A percentile compares a stretch with the other conserved stretches of the same genome.
phyloP scores from a whole-genome alignment of 2,329 filamentous ascomycete species.

The Penicillium crustosum region DNA sequence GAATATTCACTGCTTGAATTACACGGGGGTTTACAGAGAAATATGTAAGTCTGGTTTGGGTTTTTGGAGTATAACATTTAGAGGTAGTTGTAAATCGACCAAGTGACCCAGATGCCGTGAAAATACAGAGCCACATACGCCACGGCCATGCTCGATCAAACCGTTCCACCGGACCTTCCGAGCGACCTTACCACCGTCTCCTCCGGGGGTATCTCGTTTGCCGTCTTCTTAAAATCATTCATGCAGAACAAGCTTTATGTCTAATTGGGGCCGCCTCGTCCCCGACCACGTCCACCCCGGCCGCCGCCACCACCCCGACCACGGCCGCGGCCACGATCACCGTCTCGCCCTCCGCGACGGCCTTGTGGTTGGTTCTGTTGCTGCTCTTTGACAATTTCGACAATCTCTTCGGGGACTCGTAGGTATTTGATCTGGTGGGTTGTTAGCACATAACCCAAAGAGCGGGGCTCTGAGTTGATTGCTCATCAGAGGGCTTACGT shows the following conservation, averaged over 20 bases:
- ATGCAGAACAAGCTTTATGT: conserved; percentile 16
- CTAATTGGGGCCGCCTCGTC: conserved; percentile 37
- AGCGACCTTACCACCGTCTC: conserved; percentile 30
- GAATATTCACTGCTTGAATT: neutral
- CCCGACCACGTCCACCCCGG: conserved; percentile 37
- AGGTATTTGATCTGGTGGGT: conserved; percentile 87
- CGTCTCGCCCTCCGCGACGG: conserved; percentile 43
- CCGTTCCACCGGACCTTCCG: conserved; percentile 29
- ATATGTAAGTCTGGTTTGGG: neutral
- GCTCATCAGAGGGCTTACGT: conserved; percentile 59
- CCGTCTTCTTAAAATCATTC: conserved; percentile 22
- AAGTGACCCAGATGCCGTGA: conserved; percentile 33
- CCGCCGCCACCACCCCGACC: conserved; percentile 44
- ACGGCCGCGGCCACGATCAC: conserved; percentile 39
- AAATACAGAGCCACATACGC: conserved; percentile 42
- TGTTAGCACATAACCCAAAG: conserved; percentile 4
- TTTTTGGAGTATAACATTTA: conserved; percentile 18
- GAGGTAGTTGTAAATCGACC: conserved; percentile 17
- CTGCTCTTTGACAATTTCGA: conserved; percentile 90
- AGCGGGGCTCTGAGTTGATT: neutral
- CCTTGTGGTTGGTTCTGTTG: conserved; percentile 66
- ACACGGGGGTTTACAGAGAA: neutral
- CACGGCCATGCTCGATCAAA: conserved; percentile 41
- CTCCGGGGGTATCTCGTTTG: conserved; percentile 39
- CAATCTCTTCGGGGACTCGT: conserved; percentile 91